Evolutionary conservation across 2,329 filamentous ascomycete genomes (phyloP), one percentile per base, ranked within the genome.

Genomic region (Verticillium tricorpus): DNA sequence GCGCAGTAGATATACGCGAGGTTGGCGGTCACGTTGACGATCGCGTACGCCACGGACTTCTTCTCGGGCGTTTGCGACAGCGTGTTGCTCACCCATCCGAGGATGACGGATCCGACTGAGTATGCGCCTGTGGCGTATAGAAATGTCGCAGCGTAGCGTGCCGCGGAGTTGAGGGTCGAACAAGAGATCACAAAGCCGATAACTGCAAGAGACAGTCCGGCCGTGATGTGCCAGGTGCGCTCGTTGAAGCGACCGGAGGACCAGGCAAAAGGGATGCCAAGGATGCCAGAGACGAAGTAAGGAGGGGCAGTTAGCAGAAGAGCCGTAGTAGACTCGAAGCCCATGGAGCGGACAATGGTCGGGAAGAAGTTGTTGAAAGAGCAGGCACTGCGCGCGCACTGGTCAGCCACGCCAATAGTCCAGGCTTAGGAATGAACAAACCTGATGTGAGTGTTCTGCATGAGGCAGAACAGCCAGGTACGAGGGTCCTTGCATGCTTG

Each of bases 31-130:
- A 81, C 81, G 66, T 85, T 85, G 58, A 85, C 79, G 7, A 85
- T 70, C 1, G 82, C 83, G 3, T 92, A 73, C 0, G 88, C 89
- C 0, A 88, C 77, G 1, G 78, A 78, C 62, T 88, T 85, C 75
- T 92, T 92, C 4, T 89, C 86, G 0, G 89, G 88, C 3, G 90
- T 90, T n/a, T 89, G 82, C 1, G 89, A 89, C 59, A 94, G 81
- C 1, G 87, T 89, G 70, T 90, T 91, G 56, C 84, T 86, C 65
- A 93, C 92, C 91, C 91, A 95, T 2, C 87, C 84, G 4, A 91
- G 77, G 1, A 63, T 50, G 9, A 56, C 34, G 34, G 56, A 58
- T 35, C 59, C 61, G 14, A 63, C 54, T 28, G 56, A 59, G 59
- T 63, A 63, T 12, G 58, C 56, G 5, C 61, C 61, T 1, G 59